phyloP scores from a whole-genome alignment of 257 asterid species.

The Forsythia suspensa region DNA sequence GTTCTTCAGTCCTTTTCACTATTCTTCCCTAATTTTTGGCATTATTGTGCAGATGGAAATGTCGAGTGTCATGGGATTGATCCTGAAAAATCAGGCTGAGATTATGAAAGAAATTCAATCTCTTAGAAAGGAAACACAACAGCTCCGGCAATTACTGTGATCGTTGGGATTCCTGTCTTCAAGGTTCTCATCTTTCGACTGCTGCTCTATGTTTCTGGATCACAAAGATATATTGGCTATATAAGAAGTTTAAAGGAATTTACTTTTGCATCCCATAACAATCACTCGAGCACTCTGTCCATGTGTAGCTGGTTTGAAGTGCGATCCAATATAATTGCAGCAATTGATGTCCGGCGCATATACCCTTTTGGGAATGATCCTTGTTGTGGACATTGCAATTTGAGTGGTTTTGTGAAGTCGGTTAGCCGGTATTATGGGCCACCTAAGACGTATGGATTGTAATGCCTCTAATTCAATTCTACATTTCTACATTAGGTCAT shows the following conservation, averaged over 20 bases:
- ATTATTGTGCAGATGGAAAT: slow-evolving; percentile 39
- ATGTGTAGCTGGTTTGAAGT: not conserved
- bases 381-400: not conserved
- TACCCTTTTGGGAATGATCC: not conserved
- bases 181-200: not conserved
- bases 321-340: not conserved
- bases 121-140: slow-evolving; percentile 42
- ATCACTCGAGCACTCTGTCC: not conserved
- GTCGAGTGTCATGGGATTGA: slow-evolving; percentile 33
- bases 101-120: slow-evolving; percentile 46
- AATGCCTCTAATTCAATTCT: not conserved
- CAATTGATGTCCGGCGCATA: not conserved
- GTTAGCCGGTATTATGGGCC: not conserved
- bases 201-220: not conserved
- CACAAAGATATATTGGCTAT: not conserved
- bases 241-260: not conserved
- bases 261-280: not conserved
- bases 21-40: slow-evolving; percentile 5
- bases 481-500: not conserved
- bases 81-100: slow-evolving; percentile 47
- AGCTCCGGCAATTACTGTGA: slow-evolving; percentile 43
- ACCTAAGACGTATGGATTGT: not conserved
- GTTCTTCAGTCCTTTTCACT: not conserved
- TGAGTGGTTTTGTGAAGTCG: not conserved
- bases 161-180: not conserved